phyloP scores from a whole-genome alignment of 768 basidiomycete species.

The Suillus hirtellus region DNA sequence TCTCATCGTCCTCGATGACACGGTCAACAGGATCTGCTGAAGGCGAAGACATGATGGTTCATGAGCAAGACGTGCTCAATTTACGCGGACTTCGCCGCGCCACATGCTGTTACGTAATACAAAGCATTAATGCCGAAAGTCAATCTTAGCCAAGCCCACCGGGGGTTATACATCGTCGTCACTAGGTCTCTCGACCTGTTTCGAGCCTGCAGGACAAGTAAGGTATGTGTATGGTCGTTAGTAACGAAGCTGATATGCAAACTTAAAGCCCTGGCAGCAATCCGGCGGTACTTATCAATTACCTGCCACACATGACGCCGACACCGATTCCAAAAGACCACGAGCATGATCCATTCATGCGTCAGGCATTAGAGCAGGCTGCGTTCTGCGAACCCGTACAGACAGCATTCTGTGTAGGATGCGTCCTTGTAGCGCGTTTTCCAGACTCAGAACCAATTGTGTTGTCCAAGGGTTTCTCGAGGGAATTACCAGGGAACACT shows the following conservation, averaged over 20 bases:
- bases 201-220: slow-evolving; percentile 38
- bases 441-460: slow-evolving; percentile 48
- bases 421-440: slow-evolving; percentile 59
- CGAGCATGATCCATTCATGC: slow-evolving; percentile 48
- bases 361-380: slow-evolving; percentile 70
- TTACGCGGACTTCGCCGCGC: slow-evolving; percentile 9
- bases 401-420: slow-evolving; percentile 92
- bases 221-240: slow-evolving; percentile 37
- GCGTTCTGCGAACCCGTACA: slow-evolving; percentile 64
- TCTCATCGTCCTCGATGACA: slow-evolving; percentile 50
- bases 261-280: not conserved
- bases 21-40: slow-evolving; percentile 37
- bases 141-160: not conserved
- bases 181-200: not conserved
- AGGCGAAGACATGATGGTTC: slow-evolving; percentile 57
- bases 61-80: slow-evolving; percentile 20
- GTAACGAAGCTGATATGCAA: not conserved
- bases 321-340: slow-evolving; percentile 11
- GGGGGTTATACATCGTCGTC: not conserved
- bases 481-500: slow-evolving; percentile 91
- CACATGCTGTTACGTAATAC: slow-evolving; percentile 5
- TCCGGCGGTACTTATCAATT: not conserved
- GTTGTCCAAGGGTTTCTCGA: slow-evolving; percentile 81
- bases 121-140: not conserved
- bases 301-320: not conserved